phyloP scores from a whole-genome alignment of 2,329 filamentous ascomycete genomes.

The Diaporthe vexans region DNA sequence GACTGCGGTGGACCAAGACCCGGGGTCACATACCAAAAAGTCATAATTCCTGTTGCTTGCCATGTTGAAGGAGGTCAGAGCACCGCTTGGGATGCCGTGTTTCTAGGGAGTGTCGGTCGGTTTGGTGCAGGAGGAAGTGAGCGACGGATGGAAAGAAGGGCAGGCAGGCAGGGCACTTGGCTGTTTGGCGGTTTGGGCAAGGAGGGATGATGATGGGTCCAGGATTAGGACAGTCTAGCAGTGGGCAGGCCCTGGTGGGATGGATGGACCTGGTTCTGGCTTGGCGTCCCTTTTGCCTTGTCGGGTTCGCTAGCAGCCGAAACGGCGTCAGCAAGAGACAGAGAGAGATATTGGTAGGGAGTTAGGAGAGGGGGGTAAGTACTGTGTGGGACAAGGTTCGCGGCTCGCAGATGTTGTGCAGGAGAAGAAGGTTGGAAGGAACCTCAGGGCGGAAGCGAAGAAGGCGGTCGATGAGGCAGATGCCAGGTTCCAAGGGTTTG shows the following conservation, averaged over 20 bases:
- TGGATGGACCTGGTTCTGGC: slow-evolving; percentile 28
- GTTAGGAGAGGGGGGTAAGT: not conserved
- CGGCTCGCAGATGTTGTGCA: slow-evolving; percentile 35
- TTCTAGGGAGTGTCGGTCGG: slow-evolving; percentile 30
- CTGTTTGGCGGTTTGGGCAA: slow-evolving; percentile 27
- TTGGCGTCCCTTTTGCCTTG: slow-evolving; percentile 33
- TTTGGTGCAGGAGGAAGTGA: slow-evolving; percentile 4
- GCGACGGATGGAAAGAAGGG: slow-evolving; percentile 29
- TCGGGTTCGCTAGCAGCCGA: slow-evolving; percentile 32
- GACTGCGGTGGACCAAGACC: slow-evolving; percentile 41
- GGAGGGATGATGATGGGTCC: slow-evolving; percentile 33
- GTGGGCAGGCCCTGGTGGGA: slow-evolving; percentile 10
- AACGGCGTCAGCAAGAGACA: slow-evolving; percentile 25
- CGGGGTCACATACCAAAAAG: slow-evolving; percentile 81
- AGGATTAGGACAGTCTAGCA: slow-evolving; percentile 24
- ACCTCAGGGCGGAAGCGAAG: slow-evolving; percentile 14
- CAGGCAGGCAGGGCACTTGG: slow-evolving; percentile 18
- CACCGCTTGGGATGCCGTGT: slow-evolving; percentile 39
- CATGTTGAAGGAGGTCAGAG: slow-evolving; percentile 69
- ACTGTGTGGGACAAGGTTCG: slow-evolving; percentile 34
- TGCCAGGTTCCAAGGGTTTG: slow-evolving; percentile 33
- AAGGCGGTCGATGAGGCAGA: slow-evolving; percentile 31
- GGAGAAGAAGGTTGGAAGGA: slow-evolving; percentile 16
- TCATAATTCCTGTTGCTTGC: slow-evolving; percentile 99
- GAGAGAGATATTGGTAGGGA: not conserved